These are phyloP conservation scores for Marchantia paleacea DNA, from an alignment of 225 moss, liverwort and hornwort species.

Conservation along the genomic window DNA sequence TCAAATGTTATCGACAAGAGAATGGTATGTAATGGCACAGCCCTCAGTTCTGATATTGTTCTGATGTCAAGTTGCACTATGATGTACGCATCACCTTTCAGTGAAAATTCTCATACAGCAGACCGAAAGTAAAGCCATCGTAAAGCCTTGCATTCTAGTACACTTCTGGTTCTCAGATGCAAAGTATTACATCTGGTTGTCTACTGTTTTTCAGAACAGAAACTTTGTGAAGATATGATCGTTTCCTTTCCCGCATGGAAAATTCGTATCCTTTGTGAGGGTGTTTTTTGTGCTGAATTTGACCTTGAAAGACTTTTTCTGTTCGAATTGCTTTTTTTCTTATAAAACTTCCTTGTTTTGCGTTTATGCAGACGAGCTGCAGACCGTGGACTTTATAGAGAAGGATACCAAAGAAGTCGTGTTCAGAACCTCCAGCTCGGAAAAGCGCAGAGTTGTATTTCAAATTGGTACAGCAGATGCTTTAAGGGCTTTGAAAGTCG, in stretches of 20 bases:
- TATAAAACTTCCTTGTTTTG: no score
- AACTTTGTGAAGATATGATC: no score
- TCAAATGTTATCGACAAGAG: conserved; percentile 39
- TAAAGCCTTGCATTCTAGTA: no score
- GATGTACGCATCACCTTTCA: background rate
- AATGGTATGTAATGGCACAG: conserved; percentile 25
- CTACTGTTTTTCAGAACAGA: no score
- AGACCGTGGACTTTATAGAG: conserved; percentile 82
- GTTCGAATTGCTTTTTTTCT: background rate
- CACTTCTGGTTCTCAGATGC: no score
- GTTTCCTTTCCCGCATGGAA: no score
- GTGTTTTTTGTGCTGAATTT: background rate
- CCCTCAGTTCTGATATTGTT: background rate
- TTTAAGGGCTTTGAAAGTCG: conserved; percentile 65
- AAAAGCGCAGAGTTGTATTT: conserved; percentile 74
- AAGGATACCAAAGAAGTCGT: conserved; percentile 59
- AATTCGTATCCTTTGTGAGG: no score
- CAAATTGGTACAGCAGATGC: conserved; percentile 84
- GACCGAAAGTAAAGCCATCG: background rate
- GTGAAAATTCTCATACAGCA: background rate
- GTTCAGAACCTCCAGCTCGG: conserved; percentile 72
- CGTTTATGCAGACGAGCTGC: conserved; percentile 42
- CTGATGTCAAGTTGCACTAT: background rate
- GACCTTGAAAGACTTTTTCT: background rate
- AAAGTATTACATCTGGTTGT: no score